These are phyloP conservation scores for Mallotus japonicus DNA, from an alignment of 441 rosid species.

Conservation along the genomic window DNA sequence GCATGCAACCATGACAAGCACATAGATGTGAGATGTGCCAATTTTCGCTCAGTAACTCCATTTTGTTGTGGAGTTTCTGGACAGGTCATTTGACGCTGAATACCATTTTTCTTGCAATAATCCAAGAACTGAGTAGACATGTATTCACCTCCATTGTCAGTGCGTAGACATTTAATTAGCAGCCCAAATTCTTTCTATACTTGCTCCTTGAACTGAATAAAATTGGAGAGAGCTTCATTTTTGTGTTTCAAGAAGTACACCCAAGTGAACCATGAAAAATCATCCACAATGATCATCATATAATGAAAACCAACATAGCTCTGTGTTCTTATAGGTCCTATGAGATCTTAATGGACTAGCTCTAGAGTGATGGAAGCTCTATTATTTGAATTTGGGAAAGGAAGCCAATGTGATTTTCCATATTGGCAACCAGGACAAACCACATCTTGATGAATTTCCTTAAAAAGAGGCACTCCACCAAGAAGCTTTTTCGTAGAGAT, in stretches of 20 bases:
- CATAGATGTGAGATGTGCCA: background rate
- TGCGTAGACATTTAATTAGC: background rate
- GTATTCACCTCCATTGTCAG: background rate
- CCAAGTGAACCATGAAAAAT: slow-evolving; percentile 5
- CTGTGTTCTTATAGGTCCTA: background rate
- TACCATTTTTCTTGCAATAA: background rate
- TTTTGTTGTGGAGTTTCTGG: background rate
- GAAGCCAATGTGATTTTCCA: slow-evolving; percentile 3
- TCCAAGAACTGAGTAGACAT: background rate
- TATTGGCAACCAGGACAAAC: background rate
- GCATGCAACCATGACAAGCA: background rate
- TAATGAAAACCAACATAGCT: no score
- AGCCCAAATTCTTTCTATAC: no score
- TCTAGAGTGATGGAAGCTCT: background rate
- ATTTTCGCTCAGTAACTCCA: background rate
- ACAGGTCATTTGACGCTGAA: background rate
- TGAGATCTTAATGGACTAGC: background rate
- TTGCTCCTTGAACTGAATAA: no score
- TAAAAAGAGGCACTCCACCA: background rate
- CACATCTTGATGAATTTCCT: background rate
- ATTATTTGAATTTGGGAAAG: background rate
- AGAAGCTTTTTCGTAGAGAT: slow-evolving; percentile 5
- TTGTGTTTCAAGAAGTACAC: background rate
- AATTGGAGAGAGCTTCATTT: no score
- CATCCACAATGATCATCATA: background rate